Percentiles rank a stretch among this genome's conserved stretches.
These are phyloP conservation scores for Stemphylium lycopersici DNA, from an alignment of 2,329 filamentous ascomycete species.

Conservation along the genomic window DNA sequence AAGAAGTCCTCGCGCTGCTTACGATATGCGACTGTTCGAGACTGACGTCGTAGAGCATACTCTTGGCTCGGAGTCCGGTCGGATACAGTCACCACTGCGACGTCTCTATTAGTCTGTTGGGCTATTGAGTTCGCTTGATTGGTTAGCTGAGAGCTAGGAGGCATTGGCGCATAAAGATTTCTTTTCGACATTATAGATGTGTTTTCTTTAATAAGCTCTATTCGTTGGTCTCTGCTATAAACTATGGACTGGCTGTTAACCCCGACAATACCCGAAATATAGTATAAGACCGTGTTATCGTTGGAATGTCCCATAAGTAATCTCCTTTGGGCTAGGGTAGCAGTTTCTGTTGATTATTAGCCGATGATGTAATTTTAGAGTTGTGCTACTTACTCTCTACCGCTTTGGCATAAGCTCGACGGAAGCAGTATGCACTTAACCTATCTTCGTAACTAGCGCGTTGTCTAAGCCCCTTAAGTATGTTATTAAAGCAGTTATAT, in stretches of 20 bases:
- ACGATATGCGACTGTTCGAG: neutral
- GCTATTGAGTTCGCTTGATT: neutral
- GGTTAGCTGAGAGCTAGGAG: slow-evolving; percentile 4
- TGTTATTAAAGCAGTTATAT: slow-evolving; percentile 10
- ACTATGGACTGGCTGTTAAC: slow-evolving; percentile 3
- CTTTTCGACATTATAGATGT: slow-evolving; percentile 9
- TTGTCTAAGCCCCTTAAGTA: slow-evolving; percentile 5
- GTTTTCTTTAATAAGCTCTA: slow-evolving; percentile 1
- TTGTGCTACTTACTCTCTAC: slow-evolving; percentile 2
- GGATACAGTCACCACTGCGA: neutral
- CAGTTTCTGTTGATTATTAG: neutral
- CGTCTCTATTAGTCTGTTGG: neutral
- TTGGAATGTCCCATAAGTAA: neutral
- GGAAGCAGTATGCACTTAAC: slow-evolving; percentile 13
- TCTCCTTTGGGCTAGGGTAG: neutral
- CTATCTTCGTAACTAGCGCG: slow-evolving; percentile 8
- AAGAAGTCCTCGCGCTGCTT: slow-evolving; percentile 7
- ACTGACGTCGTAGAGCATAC: slow-evolving; percentile 9
- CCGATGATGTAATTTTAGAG: too few relatives aligned
- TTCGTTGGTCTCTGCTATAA: neutral
- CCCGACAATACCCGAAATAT: neutral
- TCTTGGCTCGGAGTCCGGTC: slow-evolving; percentile 3
- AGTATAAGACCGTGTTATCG: neutral
- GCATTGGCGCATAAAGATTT: neutral
- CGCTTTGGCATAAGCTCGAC: slow-evolving; percentile 3